Percentiles rank a stretch among this genome's conserved stretches.
phyloP scores from a whole-genome alignment of 2,329 filamentous ascomycete species.

The Achaetomium macrosporum region DNA sequence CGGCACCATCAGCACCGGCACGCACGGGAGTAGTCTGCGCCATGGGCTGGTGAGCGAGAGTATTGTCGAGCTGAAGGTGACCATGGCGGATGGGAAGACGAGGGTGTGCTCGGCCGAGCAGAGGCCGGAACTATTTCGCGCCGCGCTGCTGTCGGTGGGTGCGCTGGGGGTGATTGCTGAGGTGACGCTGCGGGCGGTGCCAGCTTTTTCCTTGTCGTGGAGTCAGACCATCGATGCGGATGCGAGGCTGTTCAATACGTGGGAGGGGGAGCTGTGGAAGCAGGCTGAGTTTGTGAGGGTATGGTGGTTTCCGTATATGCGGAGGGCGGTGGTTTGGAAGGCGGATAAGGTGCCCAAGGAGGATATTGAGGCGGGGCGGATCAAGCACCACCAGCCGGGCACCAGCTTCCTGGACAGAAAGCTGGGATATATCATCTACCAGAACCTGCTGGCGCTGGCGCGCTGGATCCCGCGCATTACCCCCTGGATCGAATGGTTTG shows the following conservation, averaged over 20 bases:
- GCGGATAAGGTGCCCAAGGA: slow-evolving; percentile 46
- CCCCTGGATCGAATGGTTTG: slow-evolving; percentile 90
- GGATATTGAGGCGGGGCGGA: slow-evolving; percentile 40
- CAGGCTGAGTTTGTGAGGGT: slow-evolving; percentile 83
- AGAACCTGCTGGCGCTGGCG: slow-evolving; percentile 77
- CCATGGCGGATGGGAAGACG: slow-evolving; percentile 72
- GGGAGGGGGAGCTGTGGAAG: slow-evolving; percentile 73
- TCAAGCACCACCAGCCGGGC: slow-evolving; percentile 46
- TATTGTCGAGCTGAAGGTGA: slow-evolving; percentile 68
- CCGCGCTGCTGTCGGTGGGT: slow-evolving; percentile 79
- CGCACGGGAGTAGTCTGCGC: slow-evolving; percentile 78
- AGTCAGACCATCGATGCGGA: slow-evolving; percentile 71
- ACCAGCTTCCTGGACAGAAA: slow-evolving; percentile 73
- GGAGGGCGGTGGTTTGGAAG: slow-evolving; percentile 81
- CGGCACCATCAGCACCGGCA: slow-evolving; percentile 87
- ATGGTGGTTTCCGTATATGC: slow-evolving; percentile 96
- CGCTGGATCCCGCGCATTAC: slow-evolving; percentile 73
- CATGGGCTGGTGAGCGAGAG: slow-evolving; percentile 83
- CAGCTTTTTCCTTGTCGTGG: slow-evolving; percentile 82
- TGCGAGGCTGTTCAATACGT: slow-evolving; percentile 60
- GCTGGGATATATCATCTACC: slow-evolving; percentile 84
- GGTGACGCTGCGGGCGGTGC: slow-evolving; percentile 75
- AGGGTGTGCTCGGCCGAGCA: slow-evolving; percentile 61
- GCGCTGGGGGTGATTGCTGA: slow-evolving; percentile 88
- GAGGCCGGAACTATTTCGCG: slow-evolving; percentile 77